Evolutionary conservation across 495 filamentous ascomycete genomes (phyloP).

Genomic region (Aspergillus steynii): DNA sequence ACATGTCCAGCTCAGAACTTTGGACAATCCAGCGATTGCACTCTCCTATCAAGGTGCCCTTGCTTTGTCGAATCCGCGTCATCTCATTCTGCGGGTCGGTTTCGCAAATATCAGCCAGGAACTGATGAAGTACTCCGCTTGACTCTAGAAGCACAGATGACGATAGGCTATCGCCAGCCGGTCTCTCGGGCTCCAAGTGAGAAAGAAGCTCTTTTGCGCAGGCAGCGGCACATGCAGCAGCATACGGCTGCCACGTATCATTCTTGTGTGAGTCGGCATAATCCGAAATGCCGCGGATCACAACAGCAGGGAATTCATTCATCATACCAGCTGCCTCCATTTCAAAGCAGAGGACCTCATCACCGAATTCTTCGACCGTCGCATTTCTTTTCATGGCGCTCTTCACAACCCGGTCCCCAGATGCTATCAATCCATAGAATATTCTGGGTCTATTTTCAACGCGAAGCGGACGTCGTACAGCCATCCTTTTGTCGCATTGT

Average conservation of each 20-base stretch:
- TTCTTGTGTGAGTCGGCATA: neutral
- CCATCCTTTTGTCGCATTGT: neutral
- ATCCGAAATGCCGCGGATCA: neutral
- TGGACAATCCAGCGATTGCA: no score
- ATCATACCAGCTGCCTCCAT: conserved; percentile 10
- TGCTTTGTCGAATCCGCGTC: no score
- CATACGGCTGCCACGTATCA: neutral
- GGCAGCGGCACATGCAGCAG: neutral
- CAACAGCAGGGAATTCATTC: neutral
- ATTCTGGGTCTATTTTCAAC: neutral
- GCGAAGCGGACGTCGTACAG: neutral
- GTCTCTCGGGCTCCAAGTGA: no score
- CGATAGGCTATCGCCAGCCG: no score
- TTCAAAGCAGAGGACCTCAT: conserved; percentile 18
- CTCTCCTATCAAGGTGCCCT: no score
- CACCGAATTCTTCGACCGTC: neutral
- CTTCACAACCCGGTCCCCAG: conserved; percentile 21
- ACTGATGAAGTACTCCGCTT: no score
- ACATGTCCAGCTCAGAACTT: no score
- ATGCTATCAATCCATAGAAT: conserved; percentile 10
- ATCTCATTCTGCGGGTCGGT: no score
- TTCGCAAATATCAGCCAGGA: no score
- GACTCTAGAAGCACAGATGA: no score
- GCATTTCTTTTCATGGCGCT: conserved; percentile 16
- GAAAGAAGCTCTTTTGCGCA: no score